Percentiles rank a stretch among this genome's conserved stretches.
Conservation (phyloP, 352 stramenopile species). For the Phytophthora megakarya region DNA sequence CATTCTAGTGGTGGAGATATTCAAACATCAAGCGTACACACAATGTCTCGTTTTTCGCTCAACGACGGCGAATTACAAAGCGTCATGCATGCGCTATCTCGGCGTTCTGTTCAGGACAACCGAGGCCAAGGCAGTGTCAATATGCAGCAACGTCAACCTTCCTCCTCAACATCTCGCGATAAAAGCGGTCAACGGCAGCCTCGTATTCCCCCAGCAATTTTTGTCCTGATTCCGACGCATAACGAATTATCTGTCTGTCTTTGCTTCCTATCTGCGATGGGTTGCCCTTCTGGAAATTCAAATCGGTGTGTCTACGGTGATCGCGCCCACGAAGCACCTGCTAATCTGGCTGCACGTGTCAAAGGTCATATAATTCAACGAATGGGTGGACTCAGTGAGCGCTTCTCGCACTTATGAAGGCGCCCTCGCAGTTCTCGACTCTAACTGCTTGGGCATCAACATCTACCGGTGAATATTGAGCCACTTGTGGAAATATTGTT, state of each 20-base stretch:
- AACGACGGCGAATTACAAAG: constrained; percentile 21
- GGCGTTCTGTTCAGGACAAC: neutral
- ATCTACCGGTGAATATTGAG: too few species aligned
- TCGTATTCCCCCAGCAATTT: constrained; percentile 14
- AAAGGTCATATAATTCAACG: constrained; percentile 19
- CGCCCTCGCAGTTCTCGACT: constrained; percentile 9
- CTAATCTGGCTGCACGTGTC: constrained; percentile 7
- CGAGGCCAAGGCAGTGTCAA: constrained; percentile 5
- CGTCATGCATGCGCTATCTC: constrained; percentile 14
- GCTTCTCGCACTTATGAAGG: constrained; percentile 16
- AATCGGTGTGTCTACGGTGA: constrained; percentile 4
- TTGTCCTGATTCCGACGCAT: constrained; percentile 12
- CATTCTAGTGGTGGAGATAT: constrained; percentile 8
- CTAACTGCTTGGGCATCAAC: constrained; percentile 4
- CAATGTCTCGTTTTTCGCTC: constrained; percentile 5
- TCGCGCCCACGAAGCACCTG: constrained; percentile 1
- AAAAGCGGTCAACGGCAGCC: neutral
- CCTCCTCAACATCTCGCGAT: neutral
- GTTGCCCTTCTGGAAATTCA: constrained; percentile 3
- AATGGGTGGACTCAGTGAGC: constrained; percentile 10
- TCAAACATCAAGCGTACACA: constrained; percentile 1
- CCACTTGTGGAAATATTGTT: too few species aligned
- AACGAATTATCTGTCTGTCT: constrained; percentile 13
- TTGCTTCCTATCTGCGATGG: constrained; percentile 4
- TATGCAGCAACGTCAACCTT: neutral